Evolutionary conservation across 1,284 basidiomycete genomes (phyloP), one percentile per base, ranked within the genome.

Genomic region (Mrakiaceae sp.): DNA sequence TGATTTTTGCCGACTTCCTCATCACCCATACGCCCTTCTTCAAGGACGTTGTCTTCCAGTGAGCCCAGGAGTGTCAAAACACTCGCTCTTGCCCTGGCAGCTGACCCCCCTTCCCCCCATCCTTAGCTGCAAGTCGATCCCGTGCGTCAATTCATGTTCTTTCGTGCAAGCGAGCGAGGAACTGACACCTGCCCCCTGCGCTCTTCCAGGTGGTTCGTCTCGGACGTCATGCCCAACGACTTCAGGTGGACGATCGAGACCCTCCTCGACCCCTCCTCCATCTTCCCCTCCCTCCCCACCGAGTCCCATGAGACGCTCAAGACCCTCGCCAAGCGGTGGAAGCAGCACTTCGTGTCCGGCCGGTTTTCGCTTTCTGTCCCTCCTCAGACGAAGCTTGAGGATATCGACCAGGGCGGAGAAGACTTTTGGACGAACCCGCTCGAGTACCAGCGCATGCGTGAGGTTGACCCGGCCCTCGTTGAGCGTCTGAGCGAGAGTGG

Each of bases 1-100:
- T 98, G 46, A 85, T 97, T 27, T 86, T 98, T 68, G 95, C 94
- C 49, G 95, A 98, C 74, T 98, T 96, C 74, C 77, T 97, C 46
- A 82, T 96, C 16, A 89, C 89, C 0, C 85, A 86, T 71, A 94
- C 92, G 0, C 88, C 90, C 1, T 87, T 87, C 72, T 84, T 90
- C 58, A 81, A 81, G 7, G 82, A 83, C 70, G 87, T 93, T 14
- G 84, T 90, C 62, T 95, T 96, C 78, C 93, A 96, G 91, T 93
- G 69, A 66, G 88, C 79, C 16, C 27, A 44, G n/a, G 27, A 0
- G 54, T 4, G 54, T 4, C 64, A 42, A 60, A 40, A 53, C n/a
- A n/a, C 49, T 39, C 54, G 39, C n/a, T 14, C 3, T 42, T 43
- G 12, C 49, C 9, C 14, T 53, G 63, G 14, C 52, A 57, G 52